A percentile compares a stretch with the other conserved stretches of the same genome.
These are phyloP conservation scores for Heliamphora pulchella DNA, from an alignment of 179 eudicot genomes.

Conservation along the genomic window DNA sequence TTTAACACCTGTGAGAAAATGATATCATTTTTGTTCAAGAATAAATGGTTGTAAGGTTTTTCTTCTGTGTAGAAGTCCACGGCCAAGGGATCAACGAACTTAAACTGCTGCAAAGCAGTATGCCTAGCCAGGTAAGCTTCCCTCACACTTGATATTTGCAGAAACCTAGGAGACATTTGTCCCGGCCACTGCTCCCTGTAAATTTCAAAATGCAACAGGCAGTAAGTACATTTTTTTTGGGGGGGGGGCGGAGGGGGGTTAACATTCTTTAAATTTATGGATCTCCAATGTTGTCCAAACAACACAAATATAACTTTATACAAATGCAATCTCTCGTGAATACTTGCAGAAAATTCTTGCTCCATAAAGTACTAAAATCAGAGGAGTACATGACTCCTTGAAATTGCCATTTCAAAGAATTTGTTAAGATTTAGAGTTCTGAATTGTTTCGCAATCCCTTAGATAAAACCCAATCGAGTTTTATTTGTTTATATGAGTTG, in stretches of 20 bases:
- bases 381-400: not conserved
- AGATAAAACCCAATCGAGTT: too few species aligned
- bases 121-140: constrained; percentile 45
- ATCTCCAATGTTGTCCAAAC: not conserved
- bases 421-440: too few species aligned
- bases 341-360: not conserved
- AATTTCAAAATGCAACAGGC: not conserved
- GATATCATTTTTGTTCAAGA: constrained; percentile 28
- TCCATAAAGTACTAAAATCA: not conserved
- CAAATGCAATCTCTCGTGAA: not conserved
- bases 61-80: constrained; percentile 22
- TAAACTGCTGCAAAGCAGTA: constrained; percentile 39
- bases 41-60: constrained; percentile 32
- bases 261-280: not conserved
- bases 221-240: not conserved
- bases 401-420: not conserved
- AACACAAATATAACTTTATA: not conserved
- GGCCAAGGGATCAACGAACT: constrained; percentile 45
- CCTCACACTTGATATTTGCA: constrained; percentile 31
- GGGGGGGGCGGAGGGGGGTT: too few species aligned
- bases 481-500: too few species aligned
- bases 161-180: constrained; percentile 17
- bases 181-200: constrained; percentile 55
- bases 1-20: constrained; percentile 47
- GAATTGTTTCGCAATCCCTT: too few species aligned